phyloP scores from a whole-genome alignment of 2,329 filamentous ascomycete species.

The Diplodia mutila region DNA sequence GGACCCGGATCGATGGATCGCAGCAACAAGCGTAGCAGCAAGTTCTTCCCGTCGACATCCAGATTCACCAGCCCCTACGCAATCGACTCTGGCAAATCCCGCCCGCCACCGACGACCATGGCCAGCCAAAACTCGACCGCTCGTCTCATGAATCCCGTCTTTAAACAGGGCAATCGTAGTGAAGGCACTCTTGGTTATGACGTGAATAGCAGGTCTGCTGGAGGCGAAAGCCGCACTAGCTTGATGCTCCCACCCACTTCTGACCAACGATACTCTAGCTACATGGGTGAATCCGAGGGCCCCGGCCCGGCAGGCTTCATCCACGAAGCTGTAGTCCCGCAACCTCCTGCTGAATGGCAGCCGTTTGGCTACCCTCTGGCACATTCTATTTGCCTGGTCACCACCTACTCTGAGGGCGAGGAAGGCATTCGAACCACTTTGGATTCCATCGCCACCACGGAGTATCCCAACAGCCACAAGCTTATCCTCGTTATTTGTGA shows the following conservation, averaged over 20 bases:
- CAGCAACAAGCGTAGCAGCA: slow-evolving; percentile 77
- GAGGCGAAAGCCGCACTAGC: slow-evolving; percentile 47
- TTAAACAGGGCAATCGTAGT: slow-evolving; percentile 64
- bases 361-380: slow-evolving; percentile 94
- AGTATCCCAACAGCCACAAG: slow-evolving; percentile 99
- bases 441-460: slow-evolving; percentile 94
- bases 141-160: slow-evolving; percentile 74
- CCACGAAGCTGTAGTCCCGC: slow-evolving; percentile 91
- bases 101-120: slow-evolving; percentile 83
- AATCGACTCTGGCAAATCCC: slow-evolving; percentile 61
- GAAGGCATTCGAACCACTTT: slow-evolving; percentile 91
- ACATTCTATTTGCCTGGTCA: slow-evolving; percentile 91
- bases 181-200: slow-evolving; percentile 57
- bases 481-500: slow-evolving; percentile 95
- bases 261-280: slow-evolving; percentile 57
- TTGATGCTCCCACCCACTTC: slow-evolving; percentile 47
- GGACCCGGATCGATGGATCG: slow-evolving; percentile 63
- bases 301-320: slow-evolving; percentile 92
- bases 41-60: slow-evolving; percentile 89
- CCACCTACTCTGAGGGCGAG: slow-evolving; percentile 94
- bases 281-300: slow-evolving; percentile 66
- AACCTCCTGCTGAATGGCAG: slow-evolving; percentile 95
- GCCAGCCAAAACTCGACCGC: slow-evolving; percentile 81
- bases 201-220: slow-evolving; percentile 29
- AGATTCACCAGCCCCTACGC: slow-evolving; percentile 92